These are phyloP conservation scores for Erythrobasidium yunnanense DNA, from an alignment of 768 basidiomycete genomes.

Conservation along the genomic window DNA sequence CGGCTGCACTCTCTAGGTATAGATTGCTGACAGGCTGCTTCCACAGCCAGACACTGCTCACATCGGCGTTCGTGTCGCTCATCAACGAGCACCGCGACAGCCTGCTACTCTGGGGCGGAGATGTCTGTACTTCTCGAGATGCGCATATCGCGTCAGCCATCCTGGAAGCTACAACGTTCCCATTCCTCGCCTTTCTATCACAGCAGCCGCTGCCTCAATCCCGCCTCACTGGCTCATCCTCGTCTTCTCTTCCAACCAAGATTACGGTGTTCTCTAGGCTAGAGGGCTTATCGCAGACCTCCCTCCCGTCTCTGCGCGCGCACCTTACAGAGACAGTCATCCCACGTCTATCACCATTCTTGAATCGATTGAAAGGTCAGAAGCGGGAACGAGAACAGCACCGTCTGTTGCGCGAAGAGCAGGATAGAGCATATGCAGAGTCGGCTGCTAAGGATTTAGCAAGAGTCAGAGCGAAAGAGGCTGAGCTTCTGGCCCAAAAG, in stretches of 20 bases:
- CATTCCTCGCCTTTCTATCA: constrained; percentile 81
- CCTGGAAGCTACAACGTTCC: constrained; percentile 77
- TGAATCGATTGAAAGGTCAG: constrained; percentile 52
- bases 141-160: constrained; percentile 50
- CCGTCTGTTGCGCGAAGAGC: constrained; percentile 55
- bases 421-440: constrained; percentile 66
- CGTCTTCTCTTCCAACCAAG: constrained; percentile 44
- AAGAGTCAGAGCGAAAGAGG: constrained; percentile 52
- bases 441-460: constrained; percentile 58
- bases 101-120: constrained; percentile 75
- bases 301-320: constrained; percentile 53
- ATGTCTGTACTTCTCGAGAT: constrained; percentile 62
- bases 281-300: constrained; percentile 58
- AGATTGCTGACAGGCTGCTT: background rate
- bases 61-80: constrained; percentile 49
- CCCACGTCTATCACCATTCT: constrained; percentile 67
- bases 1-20: background rate
- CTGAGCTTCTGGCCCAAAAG: constrained; percentile 44
- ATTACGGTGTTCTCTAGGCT: constrained; percentile 79
- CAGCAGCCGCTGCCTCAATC: constrained; percentile 57
- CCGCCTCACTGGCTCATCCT: constrained; percentile 40
- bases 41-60: constrained; percentile 60
- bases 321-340: constrained; percentile 64
- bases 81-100: constrained; percentile 56
- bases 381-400: constrained; percentile 45